Percentiles rank a stretch among this genome's conserved stretches.
These are phyloP conservation scores for Boletus rex-veris DNA, from an alignment of 768 basidiomycete genomes.

Conservation along the genomic window DNA sequence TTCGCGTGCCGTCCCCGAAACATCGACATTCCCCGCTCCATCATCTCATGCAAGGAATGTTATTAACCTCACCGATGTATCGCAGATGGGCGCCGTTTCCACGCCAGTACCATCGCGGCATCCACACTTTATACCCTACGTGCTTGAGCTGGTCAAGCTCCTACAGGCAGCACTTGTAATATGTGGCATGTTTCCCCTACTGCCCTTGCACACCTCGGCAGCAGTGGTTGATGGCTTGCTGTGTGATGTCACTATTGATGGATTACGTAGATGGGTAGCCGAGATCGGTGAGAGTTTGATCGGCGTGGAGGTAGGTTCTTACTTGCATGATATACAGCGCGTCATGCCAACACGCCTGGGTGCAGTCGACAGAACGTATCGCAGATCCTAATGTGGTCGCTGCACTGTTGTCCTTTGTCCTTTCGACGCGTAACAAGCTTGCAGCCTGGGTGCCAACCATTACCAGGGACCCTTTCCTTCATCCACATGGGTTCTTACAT, in stretches of 20 bases:
- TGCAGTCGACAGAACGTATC: conserved; percentile 65
- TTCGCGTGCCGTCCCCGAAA: conserved; percentile 20
- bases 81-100: conserved; percentile 6
- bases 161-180: conserved; percentile 68
- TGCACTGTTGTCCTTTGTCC: conserved; percentile 65
- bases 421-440: conserved; percentile 67
- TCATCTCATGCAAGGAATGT: conserved; percentile 21
- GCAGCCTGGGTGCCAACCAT: conserved; percentile 45
- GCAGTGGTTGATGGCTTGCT: conserved; percentile 59
- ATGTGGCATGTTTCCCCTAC: conserved; percentile 59
- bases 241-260: conserved; percentile 74
- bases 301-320: conserved; percentile 51
- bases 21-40: conserved; percentile 22
- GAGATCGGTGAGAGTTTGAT: conserved; percentile 61
- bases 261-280: conserved; percentile 62
- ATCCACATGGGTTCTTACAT: conserved; percentile 55
- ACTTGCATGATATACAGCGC: background rate
- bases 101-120: conserved; percentile 21
- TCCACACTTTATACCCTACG: conserved; percentile 55
- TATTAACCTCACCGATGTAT: conserved; percentile 11
- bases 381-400: conserved; percentile 72
- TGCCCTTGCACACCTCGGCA: conserved; percentile 8
- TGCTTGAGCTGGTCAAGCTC: conserved; percentile 73
- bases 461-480: conserved; percentile 78
- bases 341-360: background rate